Conservation (phyloP, 2,329 filamentous ascomycete genomes). For the Beauveria sp. region DNA sequence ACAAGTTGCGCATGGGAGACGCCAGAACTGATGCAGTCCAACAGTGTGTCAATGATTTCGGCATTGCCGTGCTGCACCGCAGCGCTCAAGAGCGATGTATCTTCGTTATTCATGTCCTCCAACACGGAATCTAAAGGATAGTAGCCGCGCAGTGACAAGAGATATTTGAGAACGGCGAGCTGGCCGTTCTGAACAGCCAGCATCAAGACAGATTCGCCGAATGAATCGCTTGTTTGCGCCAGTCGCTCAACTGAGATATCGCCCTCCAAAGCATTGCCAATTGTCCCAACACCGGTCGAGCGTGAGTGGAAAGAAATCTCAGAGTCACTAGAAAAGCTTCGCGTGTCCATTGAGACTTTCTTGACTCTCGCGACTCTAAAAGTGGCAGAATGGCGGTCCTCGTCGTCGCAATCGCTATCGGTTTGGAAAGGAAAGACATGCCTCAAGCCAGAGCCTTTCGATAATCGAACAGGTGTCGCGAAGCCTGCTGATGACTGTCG, state of each 20-base stretch:
- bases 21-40: conserved; percentile 60
- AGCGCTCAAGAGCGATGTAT: conserved; percentile 81
- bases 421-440: conserved; percentile 88
- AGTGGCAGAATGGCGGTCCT: conserved; percentile 20
- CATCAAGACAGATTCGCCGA: conserved; percentile 81
- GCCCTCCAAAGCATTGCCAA: conserved; percentile 67
- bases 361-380: conserved; percentile 50
- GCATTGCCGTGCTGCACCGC: conserved; percentile 78
- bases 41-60: conserved; percentile 65
- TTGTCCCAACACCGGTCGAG: conserved; percentile 69
- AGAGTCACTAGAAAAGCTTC: conserved; percentile 82
- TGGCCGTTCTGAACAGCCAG: conserved; percentile 73
- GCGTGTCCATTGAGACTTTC: conserved; percentile 80
- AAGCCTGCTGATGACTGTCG: conserved; percentile 34
- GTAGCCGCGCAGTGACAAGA: conserved; percentile 69
- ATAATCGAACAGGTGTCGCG: conserved; percentile 43
- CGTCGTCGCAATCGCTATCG: conserved; percentile 32
- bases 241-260: conserved; percentile 78
- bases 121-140: conserved; percentile 66
- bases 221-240: conserved; percentile 59
- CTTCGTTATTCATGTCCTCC: conserved; percentile 81
- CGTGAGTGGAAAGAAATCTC: conserved; percentile 76
- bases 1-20: conserved; percentile 48
- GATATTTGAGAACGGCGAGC: conserved; percentile 65
- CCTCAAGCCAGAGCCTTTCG: conserved; percentile 53